Base-by-base conservation (phyloP, 495 filamentous ascomycete genomes). In the Delitschia confertaspora region DNA sequence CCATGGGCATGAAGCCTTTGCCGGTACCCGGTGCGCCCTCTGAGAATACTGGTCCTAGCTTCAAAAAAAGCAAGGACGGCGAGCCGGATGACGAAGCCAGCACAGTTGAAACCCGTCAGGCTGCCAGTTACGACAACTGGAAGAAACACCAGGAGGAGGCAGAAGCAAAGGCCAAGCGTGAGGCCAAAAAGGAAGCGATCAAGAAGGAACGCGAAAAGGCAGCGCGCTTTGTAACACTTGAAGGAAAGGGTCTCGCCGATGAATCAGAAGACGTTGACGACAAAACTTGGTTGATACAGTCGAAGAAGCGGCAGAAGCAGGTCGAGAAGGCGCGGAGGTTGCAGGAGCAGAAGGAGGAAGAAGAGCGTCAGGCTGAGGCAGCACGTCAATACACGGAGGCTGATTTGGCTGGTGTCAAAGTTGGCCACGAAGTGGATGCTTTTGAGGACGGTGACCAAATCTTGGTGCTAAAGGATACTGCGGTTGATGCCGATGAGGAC, bases 221-320 rank as follows among this genome's bases (percentile, higher is more conserved):
- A 14, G 79, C 82, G 57, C 73, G 86, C 34, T 78, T 79, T 59
- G 64, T 76, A 19, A 76, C 79, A 33, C 68, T 96, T 2, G 73
- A 87, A 55, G 91, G 91, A 27, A 75, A 81, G 50, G 83, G 87
- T 0, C 63, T 98, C 9, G 78, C 74, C 2, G 70, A 80, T 40
- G 78, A 72, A 3, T 80, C 70, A 18, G 72, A 73, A 9, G 74
- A 81, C n/a, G 42, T 88, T 13, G 87, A 94, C 58, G 82, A 89
- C 31, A 82, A 79, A 54, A 69, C 79, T 1, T 98, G 89, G 89
- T 59, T 98, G 43, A 71, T 80, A 55, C 79, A 79, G 51, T 76
- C 84, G 58, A 95, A 93, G 69, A 95, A 93, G 68, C 67, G 85
- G 10, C 80, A 88, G 60, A 94, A 88, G 71, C 82, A 89, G 68